These are phyloP conservation scores for Xylaria sp. DNA, from an alignment of 2,329 filamentous ascomycete genomes.

Conservation along the genomic window DNA sequence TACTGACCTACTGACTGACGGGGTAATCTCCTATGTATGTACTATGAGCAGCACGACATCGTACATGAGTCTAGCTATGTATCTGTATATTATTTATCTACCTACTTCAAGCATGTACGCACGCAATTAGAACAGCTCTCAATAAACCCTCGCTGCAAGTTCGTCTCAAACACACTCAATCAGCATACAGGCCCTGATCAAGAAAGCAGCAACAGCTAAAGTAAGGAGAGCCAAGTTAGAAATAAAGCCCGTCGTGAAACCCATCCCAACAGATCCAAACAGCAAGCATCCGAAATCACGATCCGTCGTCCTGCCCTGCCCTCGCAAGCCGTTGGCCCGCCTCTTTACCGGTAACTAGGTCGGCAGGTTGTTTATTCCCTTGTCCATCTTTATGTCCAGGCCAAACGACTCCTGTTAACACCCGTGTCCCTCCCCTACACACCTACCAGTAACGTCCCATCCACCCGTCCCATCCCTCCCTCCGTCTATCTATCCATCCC, in stretches of 20 bases:
- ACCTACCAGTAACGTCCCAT: background rate
- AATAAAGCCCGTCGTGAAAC: background rate
- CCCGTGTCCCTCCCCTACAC: background rate
- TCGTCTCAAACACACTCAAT: too few relatives aligned
- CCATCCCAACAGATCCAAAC: constrained; percentile 1
- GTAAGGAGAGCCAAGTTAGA: background rate
- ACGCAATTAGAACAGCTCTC: too few relatives aligned
- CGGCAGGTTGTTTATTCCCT: background rate
- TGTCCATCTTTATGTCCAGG: background rate
- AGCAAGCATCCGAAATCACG: constrained; percentile 18
- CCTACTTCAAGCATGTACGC: background rate
- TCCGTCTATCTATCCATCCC: background rate
- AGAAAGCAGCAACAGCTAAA: background rate
- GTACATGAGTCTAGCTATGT: background rate
- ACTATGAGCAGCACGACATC: background rate
- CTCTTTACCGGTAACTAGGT: background rate
- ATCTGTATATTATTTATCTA: background rate
- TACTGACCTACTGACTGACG: background rate
- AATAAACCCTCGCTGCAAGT: too few relatives aligned
- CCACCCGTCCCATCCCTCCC: background rate
- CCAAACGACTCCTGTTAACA: constrained; percentile 1
- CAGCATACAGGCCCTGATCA: too few relatives aligned
- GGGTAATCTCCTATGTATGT: background rate
- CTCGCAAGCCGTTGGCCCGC: background rate
- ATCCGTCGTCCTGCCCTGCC: constrained; percentile 8